These are phyloP conservation scores for Gardenia jasminoides DNA, from an alignment of 257 asterid species.

Conservation along the genomic window DNA sequence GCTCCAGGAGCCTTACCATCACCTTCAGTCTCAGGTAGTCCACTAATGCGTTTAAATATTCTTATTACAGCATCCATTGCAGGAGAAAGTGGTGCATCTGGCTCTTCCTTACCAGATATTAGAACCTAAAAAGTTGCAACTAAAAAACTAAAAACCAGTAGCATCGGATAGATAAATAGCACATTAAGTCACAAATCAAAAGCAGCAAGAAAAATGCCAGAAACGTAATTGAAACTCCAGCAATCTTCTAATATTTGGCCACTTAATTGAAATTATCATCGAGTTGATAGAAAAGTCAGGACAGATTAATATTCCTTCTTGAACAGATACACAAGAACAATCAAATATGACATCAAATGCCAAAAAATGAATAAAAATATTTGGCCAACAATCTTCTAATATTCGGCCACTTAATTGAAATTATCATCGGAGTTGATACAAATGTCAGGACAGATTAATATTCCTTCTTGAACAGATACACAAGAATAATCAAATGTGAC, in stretches of 20 bases:
- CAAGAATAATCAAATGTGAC: too few species aligned
- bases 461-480: too few species aligned
- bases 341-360: background rate
- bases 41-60: slow-evolving; percentile 61
- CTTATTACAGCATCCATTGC: slow-evolving; percentile 77
- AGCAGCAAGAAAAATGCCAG: background rate
- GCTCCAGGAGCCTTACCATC: slow-evolving; percentile 34
- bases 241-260: background rate
- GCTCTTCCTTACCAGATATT: slow-evolving; percentile 78
- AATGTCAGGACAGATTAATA: too few species aligned
- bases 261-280: background rate
- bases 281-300: background rate
- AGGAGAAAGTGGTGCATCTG: slow-evolving; percentile 59
- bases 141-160: background rate
- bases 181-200: background rate
- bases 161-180: background rate
- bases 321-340: background rate
- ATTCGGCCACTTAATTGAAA: too few species aligned
- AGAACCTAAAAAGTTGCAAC: slow-evolving; percentile 53
- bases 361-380: too few species aligned
- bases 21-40: slow-evolving; percentile 46
- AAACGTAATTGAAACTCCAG: background rate
- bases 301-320: background rate
- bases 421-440: too few species aligned
- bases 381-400: too few species aligned